Base-by-base conservation (phyloP, 306 rosid species). In the Acacia acuminata region DNA sequence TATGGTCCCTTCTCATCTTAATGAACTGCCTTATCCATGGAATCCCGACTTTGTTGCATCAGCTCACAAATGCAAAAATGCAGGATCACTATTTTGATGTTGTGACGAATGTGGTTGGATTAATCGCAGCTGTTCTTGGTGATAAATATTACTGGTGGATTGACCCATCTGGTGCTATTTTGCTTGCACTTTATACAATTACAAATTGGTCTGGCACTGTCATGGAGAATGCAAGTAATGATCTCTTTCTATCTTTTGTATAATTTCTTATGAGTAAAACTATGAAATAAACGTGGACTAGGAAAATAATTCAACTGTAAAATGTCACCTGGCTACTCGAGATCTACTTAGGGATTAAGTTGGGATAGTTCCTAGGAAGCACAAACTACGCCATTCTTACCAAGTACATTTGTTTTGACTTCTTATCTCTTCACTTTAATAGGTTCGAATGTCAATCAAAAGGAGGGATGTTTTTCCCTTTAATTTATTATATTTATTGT, bases 21-120 rank as follows among this genome's bases (percentile, higher is more conserved):
- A 79, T 80, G 24, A 42, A 58, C 79, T 76, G 42, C 69, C 60
- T 47, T 48, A 24, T 82, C 30, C 67, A 66, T 78, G 63, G 77
- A 84, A 66, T 48, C 75, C 50, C 10, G 66, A 53, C 42, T 66
- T 32, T 43, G 66, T 53, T 77, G 73, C 76, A 77, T 65, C 61
- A 64, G 66, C 67, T 63, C 10, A 42, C 51, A 83, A 87, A 24
- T 80, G 79, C 13, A 71, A 77, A 85, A 8, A 19, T 82, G 84
- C 97, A 96, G 99, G 99, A 96, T 92, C 99, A 96, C 81, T 92
- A 91, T 85, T 96, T 96, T 36, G 99, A 96, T 88, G 98, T 96
- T 61, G 85, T 96, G 66, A 96, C 99, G 53, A 96, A 96, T 76
- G 88, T 96, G 13, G 91, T 92, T 43, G 99, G 99, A 68, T 83